Base-by-base conservation (phyloP, 768 basidiomycete genomes). In the Podaxis sp. region DNA sequence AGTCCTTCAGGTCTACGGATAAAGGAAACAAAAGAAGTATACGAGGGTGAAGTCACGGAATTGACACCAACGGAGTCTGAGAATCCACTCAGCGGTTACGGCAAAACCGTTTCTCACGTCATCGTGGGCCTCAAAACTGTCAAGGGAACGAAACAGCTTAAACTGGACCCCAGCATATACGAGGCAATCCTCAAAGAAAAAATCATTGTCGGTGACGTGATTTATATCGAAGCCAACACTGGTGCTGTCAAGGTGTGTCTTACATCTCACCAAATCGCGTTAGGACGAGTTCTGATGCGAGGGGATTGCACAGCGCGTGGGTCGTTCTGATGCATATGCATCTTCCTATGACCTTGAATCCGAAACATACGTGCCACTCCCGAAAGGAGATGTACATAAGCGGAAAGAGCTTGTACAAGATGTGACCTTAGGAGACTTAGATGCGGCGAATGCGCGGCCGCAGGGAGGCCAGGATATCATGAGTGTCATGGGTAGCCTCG, bases 11-110 rank as follows among this genome's bases (percentile, higher is more conserved):
- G 96, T 52, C 84, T 99, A 40, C 87, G 96, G 73, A 97, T 99
- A 81, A 99, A 99, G 76, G 97, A 99, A 76, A 98, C 96, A 5
- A 99, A 99, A 73, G 95, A 97, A 71, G 95, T 99, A 6, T 99
- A 96, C 75, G 96, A 99, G 74, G 96, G 97, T 64, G 96, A 99
- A 77, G 92, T 99, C 17, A 99, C 96, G 8, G 96, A 99, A 71
- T 78, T 99, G 64, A 97, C 96, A 3, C 97, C 97, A 2, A 87
- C 93, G 22, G 97, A 99, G 77, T 85, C 96, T 13, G 96, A 99
- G 75, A 99, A 99, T 76, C 97, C 97, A 28, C 82, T 99, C 51
- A 95, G 92, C 59, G 96, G 96, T 46, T 99, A 98, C 74, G 97
- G 97, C 65, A 99, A 99, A 79, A 98, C 96, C 2, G 92, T 99